Evolutionary conservation across 352 stramenopile species (phyloP), one percentile per base, ranked within the genome.

Genomic region (Phytophthora macrochlamydospora): DNA sequence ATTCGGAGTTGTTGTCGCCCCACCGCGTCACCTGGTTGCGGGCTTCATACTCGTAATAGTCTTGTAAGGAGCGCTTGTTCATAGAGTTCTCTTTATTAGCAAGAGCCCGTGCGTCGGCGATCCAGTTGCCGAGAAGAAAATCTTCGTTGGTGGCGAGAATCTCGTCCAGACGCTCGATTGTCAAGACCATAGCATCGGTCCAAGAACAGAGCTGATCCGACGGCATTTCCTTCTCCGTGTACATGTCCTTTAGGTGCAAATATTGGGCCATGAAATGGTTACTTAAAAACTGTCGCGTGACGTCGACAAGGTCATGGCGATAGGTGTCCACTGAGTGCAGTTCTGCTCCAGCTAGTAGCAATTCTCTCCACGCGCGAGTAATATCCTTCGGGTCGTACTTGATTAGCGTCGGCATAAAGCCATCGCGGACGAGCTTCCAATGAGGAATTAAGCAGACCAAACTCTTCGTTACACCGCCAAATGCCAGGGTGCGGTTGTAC

Each of bases 21-120:
- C 85, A 93, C 2, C 85, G 81, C 3, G 85, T 93, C 51, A 93
- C 78, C 66, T 92, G 83, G 61, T 93, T 93, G 28, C 85, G 83
- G n/a, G 85, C 85, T 66, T 93, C 81, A 62, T 91, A 93, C 64
- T 93, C 85, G 60, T 86, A 89, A 63, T 92, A 93, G 14, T 76
- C 62, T 40, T 80, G 66, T 14, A 90, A 64, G 0, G 64, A 53
- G 12, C 2, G 38, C 14, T 30, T 24, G 1, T 61, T 51, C 3
- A 43, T 31, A 42, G 74, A 52, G 2, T 55, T 56, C 33, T 46
- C 35, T 29, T 84, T 59, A 14, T 58, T 59, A 7, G 65, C 79
- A 7, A 93, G 71, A 0, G 70, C 71, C 5, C 79, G 79, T 1
- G 85, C 85, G 52, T 92, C 79, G 13, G 66, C 67, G 55, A 92